Base-by-base conservation (phyloP, 169 alveolate genomes). In the Blepharisma undulans region DNA sequence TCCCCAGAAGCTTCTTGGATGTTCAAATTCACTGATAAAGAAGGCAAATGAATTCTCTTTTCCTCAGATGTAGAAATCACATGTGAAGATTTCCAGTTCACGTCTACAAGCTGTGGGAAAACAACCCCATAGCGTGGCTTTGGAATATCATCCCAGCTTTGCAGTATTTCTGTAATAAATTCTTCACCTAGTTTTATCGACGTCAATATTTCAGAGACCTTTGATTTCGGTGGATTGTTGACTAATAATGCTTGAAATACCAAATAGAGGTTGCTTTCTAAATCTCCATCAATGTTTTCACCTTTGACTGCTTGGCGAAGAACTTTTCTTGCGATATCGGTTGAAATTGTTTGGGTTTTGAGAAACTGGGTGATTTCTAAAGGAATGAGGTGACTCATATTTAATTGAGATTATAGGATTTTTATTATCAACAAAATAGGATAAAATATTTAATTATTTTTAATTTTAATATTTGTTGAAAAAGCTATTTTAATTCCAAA, bases 361-460 rank as follows among this genome's bases (percentile, higher is more conserved):
- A 78, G 86, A 61, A 29, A 21, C 60, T 78, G 61, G 8, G 34
- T 25, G 86, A 34, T 78, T 25, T 25, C 34, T 78, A 21, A 32
- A n/a, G 86, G 86, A 21, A 78, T 78, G 34, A 78, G 25, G 29
- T 78, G 86, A 32, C 60, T 78, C 86, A 78, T 78, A 27, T 78
- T 27, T 78, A 78, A 48, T 48, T 48, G 66, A 48, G 60, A 48
- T 48, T n/a, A 48, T 1, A 48, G 66, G 66, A 48, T 48, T 48
- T 48, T 48, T 10, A 48, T 48, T 48, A 48, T 48, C 66, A 48
- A 48, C 66, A 48, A 48, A 48, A 48, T 48, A 48, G 66, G 7
- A 18, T n/a, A n/a, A n/a, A n/a, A n/a, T n/a, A n/a, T n/a, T n/a
- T n/a, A n/a, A n/a, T n/a, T n/a, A n/a, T n/a, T n/a, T n/a, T n/a